These are phyloP conservation scores for Rhizophlyctis rosea DNA, from an alignment of 192 early-diverging fungal species.

Conservation along the genomic window DNA sequence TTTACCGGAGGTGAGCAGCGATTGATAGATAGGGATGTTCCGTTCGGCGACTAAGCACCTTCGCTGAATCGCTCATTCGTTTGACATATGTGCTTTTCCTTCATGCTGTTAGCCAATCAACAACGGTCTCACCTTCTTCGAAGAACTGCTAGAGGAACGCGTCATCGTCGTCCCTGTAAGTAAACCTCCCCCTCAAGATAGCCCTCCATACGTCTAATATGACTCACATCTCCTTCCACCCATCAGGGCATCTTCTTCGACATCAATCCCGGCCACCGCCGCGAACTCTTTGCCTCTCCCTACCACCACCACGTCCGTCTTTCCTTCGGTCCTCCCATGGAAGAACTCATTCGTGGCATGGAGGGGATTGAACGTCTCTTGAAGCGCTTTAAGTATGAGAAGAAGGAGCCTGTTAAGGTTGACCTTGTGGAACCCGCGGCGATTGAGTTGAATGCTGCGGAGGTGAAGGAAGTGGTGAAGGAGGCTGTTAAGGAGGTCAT, in stretches of 20 bases:
- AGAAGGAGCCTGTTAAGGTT: too few relatives aligned
- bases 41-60: too few relatives aligned
- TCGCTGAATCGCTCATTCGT: neutral
- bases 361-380: slow-evolving; percentile 42
- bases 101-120: slow-evolving; percentile 40
- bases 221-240: slow-evolving; percentile 8
- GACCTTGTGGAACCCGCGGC: too few relatives aligned
- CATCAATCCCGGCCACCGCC: slow-evolving; percentile 51
- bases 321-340: slow-evolving; percentile 52
- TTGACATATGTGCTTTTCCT: too few relatives aligned
- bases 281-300: slow-evolving; percentile 51
- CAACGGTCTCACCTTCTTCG: slow-evolving; percentile 53
- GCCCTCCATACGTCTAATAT: neutral
- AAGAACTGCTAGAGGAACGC: slow-evolving; percentile 52
- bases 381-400: too few relatives aligned
- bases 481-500: too few relatives aligned
- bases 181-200: neutral
- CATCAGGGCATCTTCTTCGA: slow-evolving; percentile 61
- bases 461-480: too few relatives aligned
- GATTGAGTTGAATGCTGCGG: too few relatives aligned
- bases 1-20: slow-evolving; percentile 34
- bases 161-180: slow-evolving; percentile 39
- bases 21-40: too few relatives aligned
- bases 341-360: slow-evolving; percentile 45
- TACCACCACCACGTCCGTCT: slow-evolving; percentile 56